These are phyloP conservation scores for Phytophthora hybrid DNA, from an alignment of 352 stramenopile species.

Conservation along the genomic window DNA sequence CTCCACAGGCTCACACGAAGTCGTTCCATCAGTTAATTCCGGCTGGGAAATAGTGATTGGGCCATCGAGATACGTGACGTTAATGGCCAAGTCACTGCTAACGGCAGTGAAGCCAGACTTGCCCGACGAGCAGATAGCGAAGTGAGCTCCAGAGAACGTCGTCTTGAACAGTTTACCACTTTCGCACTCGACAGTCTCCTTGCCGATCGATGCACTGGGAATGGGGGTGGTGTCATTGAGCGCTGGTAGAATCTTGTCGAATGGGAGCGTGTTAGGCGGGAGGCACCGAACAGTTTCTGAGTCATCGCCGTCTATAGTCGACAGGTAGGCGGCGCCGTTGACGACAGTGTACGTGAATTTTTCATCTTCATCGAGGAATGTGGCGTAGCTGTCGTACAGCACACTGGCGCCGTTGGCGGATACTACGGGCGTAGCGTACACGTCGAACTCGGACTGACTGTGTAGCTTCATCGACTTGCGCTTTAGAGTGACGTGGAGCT, in stretches of 20 bases:
- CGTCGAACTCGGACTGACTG: conserved; percentile 37
- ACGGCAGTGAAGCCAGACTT: conserved; percentile 38
- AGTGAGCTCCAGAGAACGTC: conserved; percentile 36
- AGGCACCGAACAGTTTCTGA: conserved; percentile 34
- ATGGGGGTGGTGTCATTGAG: conserved; percentile 33
- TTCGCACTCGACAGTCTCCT: conserved; percentile 30
- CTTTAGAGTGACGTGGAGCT: conserved; percentile 42
- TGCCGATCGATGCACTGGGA: conserved; percentile 26
- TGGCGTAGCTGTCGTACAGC: conserved; percentile 38
- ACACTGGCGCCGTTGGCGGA: conserved; percentile 16
- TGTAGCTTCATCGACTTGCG: conserved; percentile 38
- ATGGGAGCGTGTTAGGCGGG: conserved; percentile 22
- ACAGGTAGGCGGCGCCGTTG: conserved; percentile 35
- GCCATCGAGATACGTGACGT: conserved; percentile 33
- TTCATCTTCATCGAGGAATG: conserved; percentile 18
- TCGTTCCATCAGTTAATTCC: conserved; percentile 2
- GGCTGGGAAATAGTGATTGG: conserved; percentile 21
- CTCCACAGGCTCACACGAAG: conserved; percentile 15
- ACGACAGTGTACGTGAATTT: conserved; percentile 37
- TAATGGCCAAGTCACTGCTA: conserved; percentile 47
- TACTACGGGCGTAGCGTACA: conserved; percentile 39
- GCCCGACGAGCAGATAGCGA: conserved; percentile 40
- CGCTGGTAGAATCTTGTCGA: conserved; percentile 40
- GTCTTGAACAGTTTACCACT: conserved; percentile 44
- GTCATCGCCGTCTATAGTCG: conserved; percentile 4